Percentiles rank a stretch among this genome's conserved stretches.
Evolutionary conservation across 2,329 filamentous ascomycete genomes (phyloP).

Genomic region (Beauveria medogensis): DNA sequence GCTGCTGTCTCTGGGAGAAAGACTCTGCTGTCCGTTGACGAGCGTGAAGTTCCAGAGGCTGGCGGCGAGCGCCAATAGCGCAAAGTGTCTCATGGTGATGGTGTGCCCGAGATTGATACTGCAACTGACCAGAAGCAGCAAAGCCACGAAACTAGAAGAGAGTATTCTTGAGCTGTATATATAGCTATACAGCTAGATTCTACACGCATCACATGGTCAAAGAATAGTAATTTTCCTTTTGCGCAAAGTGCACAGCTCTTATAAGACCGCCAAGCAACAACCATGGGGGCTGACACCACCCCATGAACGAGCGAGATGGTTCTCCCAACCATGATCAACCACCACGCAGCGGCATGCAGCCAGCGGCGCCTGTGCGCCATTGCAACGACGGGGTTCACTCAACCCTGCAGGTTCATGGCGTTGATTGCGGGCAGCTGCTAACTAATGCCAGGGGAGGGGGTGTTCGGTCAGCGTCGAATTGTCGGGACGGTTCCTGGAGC

Average conservation of each 20-base stretch:
- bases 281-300: slow-evolving; percentile 3
- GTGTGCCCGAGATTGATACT: neutral
- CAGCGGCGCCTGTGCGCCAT: neutral
- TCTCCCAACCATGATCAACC: neutral
- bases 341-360: neutral
- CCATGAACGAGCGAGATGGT: neutral
- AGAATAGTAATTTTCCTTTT: neutral
- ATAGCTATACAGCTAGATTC: neutral
- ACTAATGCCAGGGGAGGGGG: neutral
- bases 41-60: neutral
- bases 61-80: slow-evolving; percentile 3
- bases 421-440: neutral
- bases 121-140: neutral
- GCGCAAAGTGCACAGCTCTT: neutral
- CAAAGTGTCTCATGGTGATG: slow-evolving; percentile 3
- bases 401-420: slow-evolving; percentile 3
- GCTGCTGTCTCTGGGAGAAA: slow-evolving; percentile 1
- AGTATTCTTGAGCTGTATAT: neutral
- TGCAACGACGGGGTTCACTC: neutral
- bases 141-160: neutral
- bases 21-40: neutral
- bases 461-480: neutral
- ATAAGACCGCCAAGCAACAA: slow-evolving; percentile 1
- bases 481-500: slow-evolving; percentile 2
- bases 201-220: slow-evolving; percentile 3